Evolutionary conservation across 306 rosid genomes (phyloP).

Genomic region (Castanea sativa): DNA sequence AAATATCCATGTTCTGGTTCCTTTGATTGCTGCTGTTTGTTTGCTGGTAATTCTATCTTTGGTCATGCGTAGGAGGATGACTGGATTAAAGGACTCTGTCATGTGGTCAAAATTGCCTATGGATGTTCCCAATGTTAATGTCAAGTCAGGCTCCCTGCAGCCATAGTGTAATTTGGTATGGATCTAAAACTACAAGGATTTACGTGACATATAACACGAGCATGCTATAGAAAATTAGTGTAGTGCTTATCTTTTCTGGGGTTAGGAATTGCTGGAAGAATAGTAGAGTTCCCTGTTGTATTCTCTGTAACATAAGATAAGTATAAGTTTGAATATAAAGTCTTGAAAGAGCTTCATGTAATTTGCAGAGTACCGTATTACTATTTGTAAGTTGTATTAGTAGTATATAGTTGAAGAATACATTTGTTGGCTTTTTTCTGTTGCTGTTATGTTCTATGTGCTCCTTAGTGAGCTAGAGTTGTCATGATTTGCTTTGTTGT

Average conservation of each 20-base stretch:
- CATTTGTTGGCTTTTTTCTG: too few relatives aligned
- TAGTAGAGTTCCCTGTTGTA: background rate
- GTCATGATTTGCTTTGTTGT: too few relatives aligned
- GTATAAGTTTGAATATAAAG: background rate
- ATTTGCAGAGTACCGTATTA: background rate
- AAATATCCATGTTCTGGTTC: constrained; percentile 21
- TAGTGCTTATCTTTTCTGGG: background rate
- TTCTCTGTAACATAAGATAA: background rate
- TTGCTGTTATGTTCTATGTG: too few relatives aligned
- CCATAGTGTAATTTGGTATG: background rate
- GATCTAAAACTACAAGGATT: background rate
- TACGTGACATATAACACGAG: background rate
- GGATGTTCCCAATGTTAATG: constrained; percentile 18
- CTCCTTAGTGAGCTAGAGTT: too few relatives aligned
- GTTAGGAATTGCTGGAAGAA: background rate
- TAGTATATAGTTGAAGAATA: too few relatives aligned
- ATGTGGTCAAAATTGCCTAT: constrained; percentile 44
- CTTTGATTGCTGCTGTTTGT: constrained; percentile 35
- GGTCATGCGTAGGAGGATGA: constrained; percentile 28
- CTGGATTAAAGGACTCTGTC: constrained; percentile 15
- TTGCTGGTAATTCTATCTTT: constrained; percentile 32
- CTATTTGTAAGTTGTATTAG: background rate
- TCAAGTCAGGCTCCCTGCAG: constrained; percentile 3
- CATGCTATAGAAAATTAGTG: background rate
- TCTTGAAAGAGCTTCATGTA: background rate